A percentile compares a stretch with the other conserved stretches of the same genome.
Conservation (phyloP, 1,139 yeast genomes). For the Blastobotrys persicus region DNA sequence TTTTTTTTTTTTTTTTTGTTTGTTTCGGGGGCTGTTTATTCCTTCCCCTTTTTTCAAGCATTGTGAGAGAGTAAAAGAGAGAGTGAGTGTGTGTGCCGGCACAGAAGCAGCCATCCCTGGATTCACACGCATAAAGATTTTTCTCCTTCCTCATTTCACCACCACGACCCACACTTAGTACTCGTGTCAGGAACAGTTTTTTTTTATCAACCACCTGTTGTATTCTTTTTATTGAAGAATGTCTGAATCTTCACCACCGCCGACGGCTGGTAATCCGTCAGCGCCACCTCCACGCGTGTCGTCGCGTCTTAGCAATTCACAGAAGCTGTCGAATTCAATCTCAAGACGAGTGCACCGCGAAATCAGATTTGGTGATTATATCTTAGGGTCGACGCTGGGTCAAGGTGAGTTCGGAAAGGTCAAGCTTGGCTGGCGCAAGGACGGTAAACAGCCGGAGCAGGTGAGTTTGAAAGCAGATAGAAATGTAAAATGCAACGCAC, state of each 20-base stretch:
- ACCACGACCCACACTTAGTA: neutral
- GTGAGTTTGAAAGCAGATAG: conserved; percentile 39
- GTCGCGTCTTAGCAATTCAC: conserved; percentile 30
- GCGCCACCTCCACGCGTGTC: conserved; percentile 27
- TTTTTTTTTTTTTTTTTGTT: conserved; percentile 1
- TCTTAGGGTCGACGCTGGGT: conserved; percentile 91
- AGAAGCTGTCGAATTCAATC: conserved; percentile 27
- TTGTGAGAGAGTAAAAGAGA: no score
- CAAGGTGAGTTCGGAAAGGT: conserved; percentile 99
- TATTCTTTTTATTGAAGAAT: conserved; percentile 9
- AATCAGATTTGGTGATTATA: conserved; percentile 75
- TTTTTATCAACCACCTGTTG: neutral
- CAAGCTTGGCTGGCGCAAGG: conserved; percentile 93
- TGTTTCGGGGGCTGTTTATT: neutral
- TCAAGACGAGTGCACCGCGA: conserved; percentile 35
- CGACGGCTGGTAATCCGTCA: conserved; percentile 2
- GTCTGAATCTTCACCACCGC: conserved; percentile 18
- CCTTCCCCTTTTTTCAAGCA: conserved; percentile 9
- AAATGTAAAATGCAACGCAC: conserved; percentile 52
- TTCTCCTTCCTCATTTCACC: neutral
- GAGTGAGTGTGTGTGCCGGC: neutral
- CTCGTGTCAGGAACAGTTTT: neutral
- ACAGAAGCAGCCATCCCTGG: conserved; percentile 7
- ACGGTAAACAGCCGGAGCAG: conserved; percentile 57
- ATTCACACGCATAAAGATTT: conserved; percentile 4